Evolutionary conservation across 495 filamentous ascomycete species (phyloP), one percentile per base, ranked within the genome.

Genomic region (Aspergillus avenaceus): DNA sequence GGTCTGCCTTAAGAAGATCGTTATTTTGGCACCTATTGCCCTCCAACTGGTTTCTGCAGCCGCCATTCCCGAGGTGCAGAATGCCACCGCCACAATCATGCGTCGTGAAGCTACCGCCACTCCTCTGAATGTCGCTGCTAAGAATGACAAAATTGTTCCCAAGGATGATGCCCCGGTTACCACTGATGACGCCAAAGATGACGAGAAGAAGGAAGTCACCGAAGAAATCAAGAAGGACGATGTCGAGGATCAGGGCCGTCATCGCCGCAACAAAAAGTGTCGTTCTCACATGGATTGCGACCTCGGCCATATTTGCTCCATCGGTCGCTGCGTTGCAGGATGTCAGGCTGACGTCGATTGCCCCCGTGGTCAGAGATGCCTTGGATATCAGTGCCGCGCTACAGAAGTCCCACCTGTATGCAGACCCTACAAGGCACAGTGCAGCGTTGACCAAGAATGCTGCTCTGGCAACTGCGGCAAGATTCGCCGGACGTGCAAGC

Each of bases 391-490:
- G 12, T 38, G 34, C n/a, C 34, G 16, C 6, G 12, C 34, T 38
- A 7, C 16, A 11, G 34, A 4, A 14, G 9, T 5, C 12, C 16
- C 47, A 21, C 19, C 40, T 26, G 13, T 21, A 22, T 38, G 34
- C 34, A 38, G 34, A 16, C 34, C 34, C 11, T 32, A 47, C 21
- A 28, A 45, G 34, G 6, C 49, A 11, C 3, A 3, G 16, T 56
- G 52, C 41, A 14, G 21, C 25, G 13, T 34, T 2, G 26, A 55
- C 32, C 29, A 41, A n/a, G 45, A 56, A 11, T 52, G 54, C 32
- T 56, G 54, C 32, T 52, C 49, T n/a, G 49, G 54, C n/a, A 28
- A 13, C 31, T 56, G 54, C 34, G 2, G 34, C n/a, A 32, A 12
- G 32, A 5, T 36, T 16, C 18, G 11, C 2, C 18, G 6, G 16